These are phyloP conservation scores for Ormosia emarginata DNA, from an alignment of 306 rosid genomes.

Conservation along the genomic window DNA sequence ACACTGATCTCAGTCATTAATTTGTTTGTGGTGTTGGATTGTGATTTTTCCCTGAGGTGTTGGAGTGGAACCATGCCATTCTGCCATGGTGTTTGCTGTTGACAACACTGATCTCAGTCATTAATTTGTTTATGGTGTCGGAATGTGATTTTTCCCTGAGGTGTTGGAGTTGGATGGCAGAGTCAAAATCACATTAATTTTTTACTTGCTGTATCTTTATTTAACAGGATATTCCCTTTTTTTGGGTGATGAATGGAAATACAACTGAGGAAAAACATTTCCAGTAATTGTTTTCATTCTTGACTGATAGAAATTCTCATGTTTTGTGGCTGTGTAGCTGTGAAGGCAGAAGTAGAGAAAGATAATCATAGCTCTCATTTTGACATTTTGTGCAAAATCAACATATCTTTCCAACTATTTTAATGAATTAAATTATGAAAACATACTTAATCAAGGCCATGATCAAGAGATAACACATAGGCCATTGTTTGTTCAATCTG, in stretches of 20 bases:
- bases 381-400: not conserved
- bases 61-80: not conserved
- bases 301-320: not conserved
- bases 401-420: not conserved
- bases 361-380: not conserved
- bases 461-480: not conserved
- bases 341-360: not conserved
- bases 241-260: not conserved
- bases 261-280: not conserved
- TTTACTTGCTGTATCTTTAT: not conserved
- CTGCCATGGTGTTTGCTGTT: not conserved
- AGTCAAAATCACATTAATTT: not conserved
- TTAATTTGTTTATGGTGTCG: slow-evolving; percentile 9
- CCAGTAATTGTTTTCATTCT: not conserved
- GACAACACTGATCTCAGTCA: not conserved
- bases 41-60: not conserved
- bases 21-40: slow-evolving; percentile 7
- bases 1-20: not conserved
- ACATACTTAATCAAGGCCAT: not conserved
- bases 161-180: not conserved
- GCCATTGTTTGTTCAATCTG: not conserved
- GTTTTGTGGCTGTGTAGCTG: not conserved
- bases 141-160: not conserved
- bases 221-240: not conserved
- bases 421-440: not conserved